Evolutionary conservation across 2,329 filamentous ascomycete species (phyloP).

Genomic region (Neofusicoccum cordaticola): DNA sequence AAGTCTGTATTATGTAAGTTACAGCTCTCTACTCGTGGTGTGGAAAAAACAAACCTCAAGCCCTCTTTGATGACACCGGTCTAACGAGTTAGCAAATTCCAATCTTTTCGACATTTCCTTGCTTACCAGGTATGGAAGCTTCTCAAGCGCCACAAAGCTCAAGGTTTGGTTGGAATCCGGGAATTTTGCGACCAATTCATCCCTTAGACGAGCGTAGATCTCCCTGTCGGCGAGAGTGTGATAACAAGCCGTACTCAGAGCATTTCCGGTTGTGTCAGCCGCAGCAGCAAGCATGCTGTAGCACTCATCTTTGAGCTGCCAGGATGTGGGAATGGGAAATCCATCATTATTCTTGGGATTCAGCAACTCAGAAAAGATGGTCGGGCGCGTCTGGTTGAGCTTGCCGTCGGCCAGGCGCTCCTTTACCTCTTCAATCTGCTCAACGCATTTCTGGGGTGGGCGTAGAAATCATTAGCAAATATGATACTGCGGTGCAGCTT

Average conservation of each 20-base stretch:
- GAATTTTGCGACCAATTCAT: slow-evolving; percentile 32
- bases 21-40: not conserved
- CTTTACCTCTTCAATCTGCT: slow-evolving; percentile 23
- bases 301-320: slow-evolving; percentile 29
- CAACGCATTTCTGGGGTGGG: not conserved
- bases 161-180: slow-evolving; percentile 27
- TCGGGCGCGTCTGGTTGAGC: slow-evolving; percentile 20
- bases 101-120: not conserved
- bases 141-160: slow-evolving; percentile 31
- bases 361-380: slow-evolving; percentile 31
- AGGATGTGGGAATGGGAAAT: slow-evolving; percentile 23
- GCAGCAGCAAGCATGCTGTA: slow-evolving; percentile 30
- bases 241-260: slow-evolving; percentile 31
- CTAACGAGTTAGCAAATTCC: slow-evolving; percentile 14
- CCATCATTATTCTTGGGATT: slow-evolving; percentile 18
- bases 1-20: slow-evolving; percentile 21
- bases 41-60: slow-evolving; percentile 20
- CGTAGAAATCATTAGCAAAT: too few species aligned
- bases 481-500: too few species aligned
- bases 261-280: slow-evolving; percentile 37
- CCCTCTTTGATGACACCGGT: slow-evolving; percentile 38
- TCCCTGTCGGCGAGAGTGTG: slow-evolving; percentile 28
- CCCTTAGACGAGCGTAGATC: slow-evolving; percentile 25
- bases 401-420: slow-evolving; percentile 19
- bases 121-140: slow-evolving; percentile 32